phyloP scores from a whole-genome alignment of 495 filamentous ascomycete genomes.

The Hyaloscypha variabilis region DNA sequence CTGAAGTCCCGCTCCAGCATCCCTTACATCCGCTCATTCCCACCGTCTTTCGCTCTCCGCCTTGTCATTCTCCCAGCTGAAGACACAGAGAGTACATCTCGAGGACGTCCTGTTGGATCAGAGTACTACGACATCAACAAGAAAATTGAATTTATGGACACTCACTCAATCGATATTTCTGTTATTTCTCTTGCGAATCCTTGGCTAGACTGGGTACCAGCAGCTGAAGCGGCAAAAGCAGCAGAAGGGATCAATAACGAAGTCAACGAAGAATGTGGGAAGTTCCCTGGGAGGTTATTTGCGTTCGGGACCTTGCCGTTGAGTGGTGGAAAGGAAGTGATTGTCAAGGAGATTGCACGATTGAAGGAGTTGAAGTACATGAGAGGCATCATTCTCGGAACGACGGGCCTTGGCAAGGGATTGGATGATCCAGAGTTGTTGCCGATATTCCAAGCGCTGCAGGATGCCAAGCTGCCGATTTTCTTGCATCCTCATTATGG shows the following conservation, averaged over 20 bases:
- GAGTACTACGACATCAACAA: conserved; percentile 49
- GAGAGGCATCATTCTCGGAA: conserved; percentile 86
- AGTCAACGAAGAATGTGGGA: conserved; percentile 66
- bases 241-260: conserved; percentile 76
- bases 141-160: conserved; percentile 87
- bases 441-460: conserved; percentile 69
- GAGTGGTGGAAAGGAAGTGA: conserved; percentile 60
- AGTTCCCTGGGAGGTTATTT: conserved; percentile 64
- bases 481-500: conserved; percentile 97
- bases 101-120: conserved; percentile 39
- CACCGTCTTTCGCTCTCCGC: conserved; percentile 59
- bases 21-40: conserved; percentile 77
- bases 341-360: conserved; percentile 66
- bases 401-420: conserved; percentile 76
- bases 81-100: conserved; percentile 54
- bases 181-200: conserved; percentile 93
- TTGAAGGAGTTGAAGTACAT: conserved; percentile 65
- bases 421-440: conserved; percentile 78
- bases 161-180: conserved; percentile 77
- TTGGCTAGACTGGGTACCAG: conserved; percentile 86
- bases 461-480: conserved; percentile 62
- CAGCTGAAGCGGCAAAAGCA: conserved; percentile 59
- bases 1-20: conserved; percentile 74
- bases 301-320: conserved; percentile 84
- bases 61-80: conserved; percentile 80